A percentile compares a stretch with the other conserved stretches of the same genome.
phyloP scores from a whole-genome alignment of 2,329 filamentous ascomycete species.

The Hymenoscyphus repandus region DNA sequence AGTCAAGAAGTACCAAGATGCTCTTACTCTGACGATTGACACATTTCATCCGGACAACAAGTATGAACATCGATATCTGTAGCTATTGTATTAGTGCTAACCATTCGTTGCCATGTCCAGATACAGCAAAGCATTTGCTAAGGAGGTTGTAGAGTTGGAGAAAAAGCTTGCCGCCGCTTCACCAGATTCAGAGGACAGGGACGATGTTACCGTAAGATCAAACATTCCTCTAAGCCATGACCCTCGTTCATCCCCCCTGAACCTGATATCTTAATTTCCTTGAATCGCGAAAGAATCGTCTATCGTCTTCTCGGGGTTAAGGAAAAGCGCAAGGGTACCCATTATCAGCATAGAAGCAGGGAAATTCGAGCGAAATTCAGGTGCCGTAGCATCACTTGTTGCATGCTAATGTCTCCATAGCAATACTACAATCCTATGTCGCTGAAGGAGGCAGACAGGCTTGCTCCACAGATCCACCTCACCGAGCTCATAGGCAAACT shows the following conservation, averaged over 20 bases:
- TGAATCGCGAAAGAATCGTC: too few species aligned
- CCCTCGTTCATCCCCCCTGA: not conserved
- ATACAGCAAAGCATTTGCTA: conserved; percentile 17
- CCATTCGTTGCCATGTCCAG: not conserved
- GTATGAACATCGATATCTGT: conserved; percentile 7
- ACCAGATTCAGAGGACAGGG: conserved; percentile 50
- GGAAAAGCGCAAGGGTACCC: too few species aligned
- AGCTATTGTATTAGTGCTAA: conserved; percentile 5
- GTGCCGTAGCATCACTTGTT: too few species aligned
- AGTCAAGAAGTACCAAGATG: conserved; percentile 44
- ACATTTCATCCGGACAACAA: conserved; percentile 17
- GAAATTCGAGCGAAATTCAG: too few species aligned
- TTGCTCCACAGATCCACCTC: conserved; percentile 53
- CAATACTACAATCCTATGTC: conserved; percentile 63
- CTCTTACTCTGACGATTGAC: conserved; percentile 32
- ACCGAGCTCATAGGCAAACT: conserved; percentile 46
- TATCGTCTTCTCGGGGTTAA: too few species aligned
- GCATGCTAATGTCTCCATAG: conserved; percentile 25
- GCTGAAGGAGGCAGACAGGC: conserved; percentile 47
- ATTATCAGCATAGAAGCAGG: too few species aligned
- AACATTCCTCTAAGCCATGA: not conserved
- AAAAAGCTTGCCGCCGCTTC: conserved; percentile 55
- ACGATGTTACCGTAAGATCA: conserved; percentile 50
- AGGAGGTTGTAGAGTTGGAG: conserved; percentile 52
- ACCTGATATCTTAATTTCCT: too few species aligned